Conservation (phyloP, 805 yeast genomes). For the Ogataea angusta region DNA sequence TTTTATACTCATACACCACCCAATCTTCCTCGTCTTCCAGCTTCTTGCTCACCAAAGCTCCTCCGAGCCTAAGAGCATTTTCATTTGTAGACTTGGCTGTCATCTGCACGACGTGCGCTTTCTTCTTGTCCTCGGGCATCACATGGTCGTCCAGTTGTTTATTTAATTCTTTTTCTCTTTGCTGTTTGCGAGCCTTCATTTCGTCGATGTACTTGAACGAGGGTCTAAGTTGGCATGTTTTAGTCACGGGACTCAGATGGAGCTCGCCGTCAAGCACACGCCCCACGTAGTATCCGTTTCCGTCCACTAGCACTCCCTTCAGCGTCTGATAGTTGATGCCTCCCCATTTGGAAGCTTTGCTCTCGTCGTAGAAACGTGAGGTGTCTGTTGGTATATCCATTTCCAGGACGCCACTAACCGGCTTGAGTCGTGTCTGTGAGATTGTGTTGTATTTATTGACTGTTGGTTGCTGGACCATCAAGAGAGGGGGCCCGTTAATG, state of each 20-base stretch:
- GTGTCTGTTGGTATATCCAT: slow-evolving; percentile 76
- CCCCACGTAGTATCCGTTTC: slow-evolving; percentile 51
- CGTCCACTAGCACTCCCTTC: slow-evolving; percentile 62
- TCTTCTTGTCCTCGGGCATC: slow-evolving; percentile 30
- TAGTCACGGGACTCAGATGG: slow-evolving; percentile 61
- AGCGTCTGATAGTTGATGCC: slow-evolving; percentile 57
- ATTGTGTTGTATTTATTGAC: slow-evolving; percentile 33
- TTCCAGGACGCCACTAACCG: slow-evolving; percentile 61
- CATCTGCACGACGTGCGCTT: slow-evolving; percentile 71
- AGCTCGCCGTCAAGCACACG: slow-evolving; percentile 43
- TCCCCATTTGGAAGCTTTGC: slow-evolving; percentile 64
- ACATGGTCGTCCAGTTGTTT: slow-evolving; percentile 39
- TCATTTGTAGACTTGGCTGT: slow-evolving; percentile 63
- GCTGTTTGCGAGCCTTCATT: slow-evolving; percentile 29
- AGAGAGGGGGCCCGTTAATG: slow-evolving; percentile 5
- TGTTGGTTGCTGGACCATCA: slow-evolving; percentile 26
- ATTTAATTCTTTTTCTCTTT: slow-evolving; percentile 42
- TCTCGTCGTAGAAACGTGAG: slow-evolving; percentile 59
- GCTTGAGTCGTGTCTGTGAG: slow-evolving; percentile 52
- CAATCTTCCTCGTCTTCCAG: slow-evolving; percentile 59
- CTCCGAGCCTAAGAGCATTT: slow-evolving; percentile 58
- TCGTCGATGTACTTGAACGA: slow-evolving; percentile 76
- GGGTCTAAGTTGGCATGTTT: slow-evolving; percentile 77
- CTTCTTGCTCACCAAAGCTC: slow-evolving; percentile 66
- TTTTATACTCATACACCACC: slow-evolving; percentile 41